Conservation (phyloP, 441 rosid species). For the Rhodomyrtus psidioides region DNA sequence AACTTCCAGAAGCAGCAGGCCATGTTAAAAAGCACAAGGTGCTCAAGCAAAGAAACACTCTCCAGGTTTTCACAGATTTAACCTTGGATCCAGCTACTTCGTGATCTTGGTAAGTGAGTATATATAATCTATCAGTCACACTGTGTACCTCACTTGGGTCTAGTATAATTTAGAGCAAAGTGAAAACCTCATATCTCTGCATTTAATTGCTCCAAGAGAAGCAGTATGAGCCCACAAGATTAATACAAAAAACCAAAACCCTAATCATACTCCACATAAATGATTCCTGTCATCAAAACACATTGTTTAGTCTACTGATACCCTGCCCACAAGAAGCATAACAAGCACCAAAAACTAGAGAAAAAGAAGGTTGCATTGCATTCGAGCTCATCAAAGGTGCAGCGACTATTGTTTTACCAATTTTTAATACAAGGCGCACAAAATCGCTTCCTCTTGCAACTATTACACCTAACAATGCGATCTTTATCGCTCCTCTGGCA, state of each 20-base stretch:
- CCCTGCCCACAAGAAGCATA: neutral
- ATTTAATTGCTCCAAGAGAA: neutral
- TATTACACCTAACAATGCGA: constrained; percentile 44
- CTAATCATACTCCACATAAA: neutral
- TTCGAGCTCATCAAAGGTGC: neutral
- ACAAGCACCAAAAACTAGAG: neutral
- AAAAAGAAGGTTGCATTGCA: neutral
- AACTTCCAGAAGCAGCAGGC: neutral
- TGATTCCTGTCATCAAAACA: neutral
- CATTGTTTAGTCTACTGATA: neutral
- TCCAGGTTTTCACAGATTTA: neutral
- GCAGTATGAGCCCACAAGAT: neutral
- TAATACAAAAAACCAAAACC: neutral
- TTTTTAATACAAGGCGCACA: constrained; percentile 39
- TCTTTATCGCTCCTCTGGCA: constrained; percentile 69
- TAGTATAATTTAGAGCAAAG: neutral
- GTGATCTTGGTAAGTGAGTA: neutral
- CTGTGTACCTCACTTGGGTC: neutral
- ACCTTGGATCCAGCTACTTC: neutral
- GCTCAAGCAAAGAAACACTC: neutral
- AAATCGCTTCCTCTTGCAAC: constrained; percentile 47
- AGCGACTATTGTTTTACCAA: constrained; percentile 31
- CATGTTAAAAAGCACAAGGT: neutral
- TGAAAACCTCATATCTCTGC: neutral
- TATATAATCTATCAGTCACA: neutral